Evolutionary conservation across 2,329 filamentous ascomycete genomes (phyloP).

Genomic region (Aurifilum marmelostoma): DNA sequence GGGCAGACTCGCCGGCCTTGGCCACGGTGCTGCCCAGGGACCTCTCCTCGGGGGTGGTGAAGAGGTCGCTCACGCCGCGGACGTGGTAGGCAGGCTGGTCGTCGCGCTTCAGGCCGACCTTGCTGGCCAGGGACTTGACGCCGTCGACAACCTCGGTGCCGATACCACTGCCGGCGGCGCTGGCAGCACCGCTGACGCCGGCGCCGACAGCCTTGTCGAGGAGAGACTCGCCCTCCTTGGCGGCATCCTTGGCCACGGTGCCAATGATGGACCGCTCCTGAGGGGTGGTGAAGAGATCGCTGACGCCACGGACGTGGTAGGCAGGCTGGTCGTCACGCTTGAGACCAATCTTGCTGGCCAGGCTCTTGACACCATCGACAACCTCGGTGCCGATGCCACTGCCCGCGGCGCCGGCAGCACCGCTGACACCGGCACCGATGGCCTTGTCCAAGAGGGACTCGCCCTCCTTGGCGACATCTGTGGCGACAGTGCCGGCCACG

Average conservation of each 20-base stretch:
- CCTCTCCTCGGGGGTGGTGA: background rate
- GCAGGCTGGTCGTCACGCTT: background rate
- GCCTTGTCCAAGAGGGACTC: conserved; percentile 6
- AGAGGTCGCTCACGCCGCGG: background rate
- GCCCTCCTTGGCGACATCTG: background rate
- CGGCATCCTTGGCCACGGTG: background rate
- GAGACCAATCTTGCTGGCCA: conserved; percentile 5
- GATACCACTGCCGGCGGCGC: background rate
- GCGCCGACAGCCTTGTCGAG: conserved; percentile 8
- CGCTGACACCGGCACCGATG: background rate
- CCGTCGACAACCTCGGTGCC: conserved; percentile 8
- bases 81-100: conserved; percentile 9
- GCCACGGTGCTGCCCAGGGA: background rate
- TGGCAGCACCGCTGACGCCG: background rate
- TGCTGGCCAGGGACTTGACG: conserved; percentile 7
- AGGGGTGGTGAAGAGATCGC: conserved; percentile 5
- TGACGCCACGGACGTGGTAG: background rate
- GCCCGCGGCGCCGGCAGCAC: background rate
- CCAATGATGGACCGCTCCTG: background rate
- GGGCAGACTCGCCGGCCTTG: conserved; percentile 3
- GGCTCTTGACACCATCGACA: conserved; percentile 2
- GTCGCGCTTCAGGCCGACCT: conserved; percentile 2
- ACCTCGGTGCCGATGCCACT: conserved; percentile 1
- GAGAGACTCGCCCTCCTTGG: conserved; percentile 2
- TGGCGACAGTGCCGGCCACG: background rate